phyloP scores from a whole-genome alignment of 2,329 filamentous ascomycete species.

The Phaeosphaeria sp. region DNA sequence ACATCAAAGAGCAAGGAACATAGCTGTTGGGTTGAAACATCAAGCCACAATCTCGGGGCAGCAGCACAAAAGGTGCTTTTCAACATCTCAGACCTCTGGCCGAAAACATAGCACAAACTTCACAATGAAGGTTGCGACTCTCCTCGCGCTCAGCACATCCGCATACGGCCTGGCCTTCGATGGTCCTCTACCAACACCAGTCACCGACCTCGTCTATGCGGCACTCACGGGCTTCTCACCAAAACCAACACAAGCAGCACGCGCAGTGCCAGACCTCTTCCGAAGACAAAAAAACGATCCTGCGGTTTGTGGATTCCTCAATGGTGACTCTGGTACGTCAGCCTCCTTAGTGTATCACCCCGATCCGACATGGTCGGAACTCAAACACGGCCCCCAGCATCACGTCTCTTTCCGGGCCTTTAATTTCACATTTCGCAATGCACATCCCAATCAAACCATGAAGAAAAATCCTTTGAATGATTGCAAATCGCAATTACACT shows the following conservation, averaged over 20 bases:
- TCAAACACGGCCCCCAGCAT: background rate
- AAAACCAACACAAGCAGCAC: constrained; percentile 11
- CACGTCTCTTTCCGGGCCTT: background rate
- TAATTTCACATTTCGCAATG: background rate
- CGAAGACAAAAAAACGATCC: constrained; percentile 14
- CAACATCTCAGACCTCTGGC: background rate
- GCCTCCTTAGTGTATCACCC: background rate
- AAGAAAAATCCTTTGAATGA: background rate
- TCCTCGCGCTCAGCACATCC: constrained; percentile 9
- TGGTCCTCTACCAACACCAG: constrained; percentile 11
- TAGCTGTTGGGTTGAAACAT: background rate
- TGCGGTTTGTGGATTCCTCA: constrained; percentile 20
- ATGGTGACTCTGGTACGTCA: constrained; percentile 16
- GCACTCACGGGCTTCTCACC: constrained; percentile 17
- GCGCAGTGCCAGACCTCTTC: constrained; percentile 14
- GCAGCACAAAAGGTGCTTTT: background rate
- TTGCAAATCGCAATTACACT: background rate
- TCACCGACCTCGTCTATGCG: constrained; percentile 5
- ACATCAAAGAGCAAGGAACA: constrained; percentile 3
- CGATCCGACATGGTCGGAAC: background rate
- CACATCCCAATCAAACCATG: background rate
- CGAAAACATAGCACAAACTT: background rate
- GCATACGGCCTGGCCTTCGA: constrained; percentile 12
- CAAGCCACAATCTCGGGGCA: background rate
- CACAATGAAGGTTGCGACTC: constrained; percentile 10